Evolutionary conservation across 352 stramenopile genomes (phyloP).

Genomic region (Pythium periplocum): DNA sequence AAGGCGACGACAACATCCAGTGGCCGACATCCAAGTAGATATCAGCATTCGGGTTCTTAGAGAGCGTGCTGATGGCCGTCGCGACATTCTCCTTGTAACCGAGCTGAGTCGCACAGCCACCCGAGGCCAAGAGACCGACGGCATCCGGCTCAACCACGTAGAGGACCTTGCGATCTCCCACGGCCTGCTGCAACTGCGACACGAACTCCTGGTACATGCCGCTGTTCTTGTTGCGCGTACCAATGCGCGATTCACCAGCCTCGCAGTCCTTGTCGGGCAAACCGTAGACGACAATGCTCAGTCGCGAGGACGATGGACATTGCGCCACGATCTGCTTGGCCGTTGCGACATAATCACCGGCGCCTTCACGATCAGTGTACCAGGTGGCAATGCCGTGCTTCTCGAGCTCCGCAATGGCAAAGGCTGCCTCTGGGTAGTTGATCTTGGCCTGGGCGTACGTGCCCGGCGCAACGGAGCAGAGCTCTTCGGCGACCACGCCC

Average conservation of each 20-base stretch:
- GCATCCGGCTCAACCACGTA: constrained; percentile 71
- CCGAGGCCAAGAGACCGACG: constrained; percentile 38
- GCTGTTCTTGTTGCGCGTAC: constrained; percentile 26
- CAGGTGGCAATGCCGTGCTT: constrained; percentile 50
- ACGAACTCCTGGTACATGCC: constrained; percentile 48
- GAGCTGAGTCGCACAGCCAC: constrained; percentile 28
- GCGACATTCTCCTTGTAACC: constrained; percentile 51
- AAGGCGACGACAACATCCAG: constrained; percentile 34
- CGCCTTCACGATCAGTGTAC: constrained; percentile 41
- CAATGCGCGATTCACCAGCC: constrained; percentile 34
- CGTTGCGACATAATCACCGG: constrained; percentile 38
- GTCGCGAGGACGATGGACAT: constrained; percentile 33
- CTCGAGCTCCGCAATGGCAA: constrained; percentile 51
- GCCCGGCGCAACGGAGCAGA: constrained; percentile 45
- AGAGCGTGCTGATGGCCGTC: constrained; percentile 32
- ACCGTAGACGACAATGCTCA: constrained; percentile 64
- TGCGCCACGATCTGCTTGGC: constrained; percentile 23
- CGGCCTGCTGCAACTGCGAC: constrained; percentile 22
- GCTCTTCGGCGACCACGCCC: constrained; percentile 21
- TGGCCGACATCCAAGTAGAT: constrained; percentile 60
- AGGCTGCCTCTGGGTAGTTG: constrained; percentile 37
- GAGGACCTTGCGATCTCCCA: constrained; percentile 51
- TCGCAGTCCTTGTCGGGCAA: constrained; percentile 75
- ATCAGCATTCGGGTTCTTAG: constrained; percentile 45
- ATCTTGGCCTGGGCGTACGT: constrained; percentile 45